Conservation (phyloP, 1,139 yeast genomes). For the Geotrichum candidum region DNA sequence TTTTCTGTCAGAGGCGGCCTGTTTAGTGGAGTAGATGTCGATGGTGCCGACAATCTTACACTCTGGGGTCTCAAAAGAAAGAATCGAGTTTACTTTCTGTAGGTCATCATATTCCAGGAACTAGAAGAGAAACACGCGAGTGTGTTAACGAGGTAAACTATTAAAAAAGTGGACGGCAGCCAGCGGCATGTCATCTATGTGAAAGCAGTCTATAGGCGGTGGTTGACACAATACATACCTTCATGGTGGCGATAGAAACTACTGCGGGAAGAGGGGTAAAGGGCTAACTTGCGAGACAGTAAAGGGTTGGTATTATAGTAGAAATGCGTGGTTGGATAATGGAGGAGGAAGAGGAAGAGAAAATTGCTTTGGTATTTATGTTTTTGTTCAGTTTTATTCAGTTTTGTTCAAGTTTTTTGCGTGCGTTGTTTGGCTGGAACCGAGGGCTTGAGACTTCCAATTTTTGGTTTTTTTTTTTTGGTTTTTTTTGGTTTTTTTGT, state of each 20-base stretch:
- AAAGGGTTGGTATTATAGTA: background rate
- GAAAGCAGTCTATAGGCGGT: background rate
- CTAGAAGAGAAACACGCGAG: conserved; percentile 35
- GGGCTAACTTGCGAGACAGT: background rate
- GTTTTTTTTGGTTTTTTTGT: background rate
- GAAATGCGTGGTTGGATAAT: background rate
- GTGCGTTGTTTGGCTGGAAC: background rate
- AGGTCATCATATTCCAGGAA: conserved; percentile 89
- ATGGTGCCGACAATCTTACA: conserved; percentile 88
- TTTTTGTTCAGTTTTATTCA: background rate
- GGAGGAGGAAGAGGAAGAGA: background rate
- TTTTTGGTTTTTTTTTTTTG: background rate
- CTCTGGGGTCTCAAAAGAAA: conserved; percentile 82
- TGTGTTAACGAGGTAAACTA: background rate
- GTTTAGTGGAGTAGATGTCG: conserved; percentile 89
- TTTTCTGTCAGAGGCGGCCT: conserved; percentile 84
- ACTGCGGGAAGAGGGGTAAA: background rate
- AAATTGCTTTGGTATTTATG: background rate
- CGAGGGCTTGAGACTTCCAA: background rate
- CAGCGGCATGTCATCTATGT: background rate
- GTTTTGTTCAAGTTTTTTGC: background rate
- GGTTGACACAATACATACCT: background rate
- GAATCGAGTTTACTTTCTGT: conserved; percentile 79
- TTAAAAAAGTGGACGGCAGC: background rate
- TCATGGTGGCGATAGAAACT: background rate